phyloP scores from a whole-genome alignment of 1,284 basidiomycete species.

The Moesziomyces sp. region DNA sequence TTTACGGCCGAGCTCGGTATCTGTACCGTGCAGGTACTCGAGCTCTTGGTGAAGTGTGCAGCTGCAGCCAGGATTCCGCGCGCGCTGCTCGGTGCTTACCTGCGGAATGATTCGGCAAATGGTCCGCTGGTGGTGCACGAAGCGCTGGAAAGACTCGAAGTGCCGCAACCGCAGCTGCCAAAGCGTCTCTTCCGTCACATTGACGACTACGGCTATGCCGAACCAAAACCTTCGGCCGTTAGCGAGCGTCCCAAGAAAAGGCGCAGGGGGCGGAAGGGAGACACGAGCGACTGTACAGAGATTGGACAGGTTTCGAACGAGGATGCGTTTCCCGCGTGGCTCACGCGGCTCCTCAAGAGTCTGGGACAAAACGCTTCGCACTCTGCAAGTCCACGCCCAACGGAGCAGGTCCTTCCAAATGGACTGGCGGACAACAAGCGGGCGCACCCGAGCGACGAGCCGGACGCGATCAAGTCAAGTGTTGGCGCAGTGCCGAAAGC shows the following conservation, averaged over 20 bases:
- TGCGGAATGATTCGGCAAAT: background rate
- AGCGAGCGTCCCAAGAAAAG: conserved; percentile 11
- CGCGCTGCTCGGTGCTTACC: conserved; percentile 3
- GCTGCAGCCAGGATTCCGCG: conserved; percentile 2
- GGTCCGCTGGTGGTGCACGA: background rate
- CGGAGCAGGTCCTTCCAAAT: background rate
- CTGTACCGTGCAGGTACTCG: conserved; percentile 15
- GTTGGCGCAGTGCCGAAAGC: conserved; percentile 18
- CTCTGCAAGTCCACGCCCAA: background rate
- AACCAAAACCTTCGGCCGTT: background rate
- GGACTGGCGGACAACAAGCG: background rate
- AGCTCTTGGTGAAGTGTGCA: conserved; percentile 3
- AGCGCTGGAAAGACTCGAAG: background rate
- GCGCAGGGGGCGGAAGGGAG: conserved; percentile 4
- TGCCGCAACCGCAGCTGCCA: conserved; percentile 12
- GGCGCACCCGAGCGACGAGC: background rate
- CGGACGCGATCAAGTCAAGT: background rate
- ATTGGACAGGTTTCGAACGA: background rate
- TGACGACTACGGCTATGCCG: background rate
- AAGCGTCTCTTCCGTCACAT: conserved; percentile 39
- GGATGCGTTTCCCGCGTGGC: background rate
- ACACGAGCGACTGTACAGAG: background rate
- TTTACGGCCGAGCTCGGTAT: conserved; percentile 28
- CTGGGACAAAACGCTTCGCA: background rate
- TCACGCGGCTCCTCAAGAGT: conserved; percentile 1